Base-by-base conservation (phyloP, 495 filamentous ascomycete genomes). In the Neohortaea acidophila region DNA sequence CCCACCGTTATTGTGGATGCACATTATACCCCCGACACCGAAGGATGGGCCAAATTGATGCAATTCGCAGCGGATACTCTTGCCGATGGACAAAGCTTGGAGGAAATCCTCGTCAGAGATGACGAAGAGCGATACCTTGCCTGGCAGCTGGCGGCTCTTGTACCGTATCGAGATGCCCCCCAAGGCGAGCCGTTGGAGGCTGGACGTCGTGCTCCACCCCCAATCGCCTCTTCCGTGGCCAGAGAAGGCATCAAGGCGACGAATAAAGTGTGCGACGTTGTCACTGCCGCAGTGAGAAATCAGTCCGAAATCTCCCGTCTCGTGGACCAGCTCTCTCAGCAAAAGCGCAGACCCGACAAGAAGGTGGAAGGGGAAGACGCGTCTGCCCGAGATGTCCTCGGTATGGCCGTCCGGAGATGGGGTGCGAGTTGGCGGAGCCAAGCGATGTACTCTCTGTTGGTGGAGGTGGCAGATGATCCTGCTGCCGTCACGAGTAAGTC, bases 401-500 rank as follows among this genome's bases (percentile, higher is more conserved):
- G 87, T 2, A 73, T 85, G 68, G 68, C 66, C 0, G 79, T 97
- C 45, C 71, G 82, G n/a, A 55, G 62, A 4, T 89, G 87, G 81
- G 76, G 77, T 39, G 33, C 58, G 7, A 47, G 64, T 43, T 96
- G 89, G 89, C 68, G 73, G 51, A 61, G 74, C 23, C 81, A 83
- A 49, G 66, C 81, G 2, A 45, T 93, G 22, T 74, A 75, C 50
- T 67, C 79, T 4, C 53, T 93, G 2, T 49, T 43, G 23, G 43
- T 29, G 18, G 52, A 48, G 8, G 25, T 48, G 2, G 35, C 37
- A n/a, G 36, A 37, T 12, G 24, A 29, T 30, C 4, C 4, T 13
- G 22, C 4, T n/a, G 20, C 14, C 13, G 21, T 8, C 25, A 33
- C 14, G 38, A 17, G 14, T 37, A 29, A n/a, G 25, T 52, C 22